Base-by-base conservation (phyloP, 257 asterid species). In the Handroanthus guayacan region DNA sequence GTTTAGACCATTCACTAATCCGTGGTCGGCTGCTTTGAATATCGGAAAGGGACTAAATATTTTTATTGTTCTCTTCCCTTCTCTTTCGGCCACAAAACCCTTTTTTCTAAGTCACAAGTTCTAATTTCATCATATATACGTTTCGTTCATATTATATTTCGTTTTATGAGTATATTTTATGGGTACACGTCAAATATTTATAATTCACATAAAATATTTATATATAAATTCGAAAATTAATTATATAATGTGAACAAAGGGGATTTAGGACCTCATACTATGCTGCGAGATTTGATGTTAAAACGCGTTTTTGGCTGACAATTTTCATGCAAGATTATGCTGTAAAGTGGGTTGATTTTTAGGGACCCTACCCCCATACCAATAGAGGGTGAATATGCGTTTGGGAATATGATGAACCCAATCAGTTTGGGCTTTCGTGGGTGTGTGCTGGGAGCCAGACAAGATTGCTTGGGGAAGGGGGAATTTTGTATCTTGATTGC, bases 1-100 rank as follows among this genome's bases (percentile, higher is more conserved):
- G 39, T 66, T 66, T 12, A 4, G 74, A 57, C 74, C 57, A 64
- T 10, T 8, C 13, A 36, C 2, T 18, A 62, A 51, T 47, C 82
- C 75, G 82, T 79, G 82, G 82, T 79, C 83, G 83, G 83, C 82
- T 78, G 73, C 74, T 64, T 78, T 69, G 61, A 51, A 69, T 69
- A 65, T 61, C 71, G 68, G 73, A 70, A 51, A 62, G 72, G 13
- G 72, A 60, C 50, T 16, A 38, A 58, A 17, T 5, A 0, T 16
- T 1, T 0, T 61, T 10, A 3, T 17, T 55, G 3, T 17, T 62
- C 1, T 36, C 14, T 12, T 12, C 9, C 31, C 2, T 38, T 38
- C 11, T 61, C 11, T 34, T 25, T 31, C 67, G 34, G 18, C 20
- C 18, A 31, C 4, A 61, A 61, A n/a, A 62, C 11, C 10, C 36